Evolutionary conservation across 306 rosid species (phyloP), one percentile per base, ranked within the genome.

Genomic region (Vigna mungo): DNA sequence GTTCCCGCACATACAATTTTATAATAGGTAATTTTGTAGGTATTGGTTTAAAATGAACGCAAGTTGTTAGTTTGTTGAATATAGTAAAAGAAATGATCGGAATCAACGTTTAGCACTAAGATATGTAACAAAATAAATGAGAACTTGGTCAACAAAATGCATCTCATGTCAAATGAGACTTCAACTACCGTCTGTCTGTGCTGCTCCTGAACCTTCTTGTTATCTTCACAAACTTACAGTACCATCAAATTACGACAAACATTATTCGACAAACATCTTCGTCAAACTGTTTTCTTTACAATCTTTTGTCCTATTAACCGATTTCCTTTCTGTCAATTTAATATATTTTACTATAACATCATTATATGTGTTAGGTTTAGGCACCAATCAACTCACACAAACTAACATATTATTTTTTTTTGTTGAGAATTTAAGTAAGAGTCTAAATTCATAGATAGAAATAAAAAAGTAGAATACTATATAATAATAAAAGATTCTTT

Each of bases 61-160:
- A 75, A n/a, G 44, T 58, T 75, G 36, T 41, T 49, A 12, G 16
- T 47, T 71, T 78, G 32, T 49, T 48, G 10, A 9, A 62, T 71
- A 62, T 37, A 41, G 1, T 41, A 32, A 70, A 10, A 49, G 20
- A 47, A 59, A 48, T 48, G n/a, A 1, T 23, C 6, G 23, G 23
- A 15, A 1, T 2, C 49, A 17, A 60, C 79, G 0, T 23, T 11
- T 62, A 27, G 61, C 37, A 17, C 8, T 47, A 75, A 73, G 18
- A 25, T 20, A 25, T 21, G 20, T 56, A 30, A 55, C n/a, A 7
- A 17, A 41, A 36, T 36, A 9, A 72, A 25, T 11, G 18, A 52
- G 30, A 2, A 17, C 30, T 23, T 74, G 32, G 84, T 80, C 84
- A 80, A 80, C 46, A 74, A 80, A 80, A 80, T 43, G 69, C 75